Base-by-base conservation (phyloP, 2,329 filamentous ascomycete genomes). In the Sclerotinia trifoliorum region DNA sequence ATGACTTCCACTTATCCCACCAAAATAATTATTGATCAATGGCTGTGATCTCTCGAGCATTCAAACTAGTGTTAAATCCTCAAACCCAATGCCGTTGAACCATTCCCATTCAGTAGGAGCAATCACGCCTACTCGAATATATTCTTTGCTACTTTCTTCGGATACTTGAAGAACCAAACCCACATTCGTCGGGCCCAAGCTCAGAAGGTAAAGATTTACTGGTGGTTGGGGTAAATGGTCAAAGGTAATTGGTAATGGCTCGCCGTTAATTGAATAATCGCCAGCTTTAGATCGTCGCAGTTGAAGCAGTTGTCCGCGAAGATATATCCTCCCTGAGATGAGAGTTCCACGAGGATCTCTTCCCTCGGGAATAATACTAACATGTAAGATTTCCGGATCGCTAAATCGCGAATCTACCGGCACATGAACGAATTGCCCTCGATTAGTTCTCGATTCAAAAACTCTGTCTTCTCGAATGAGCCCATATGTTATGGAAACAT, bases 61-160 rank as follows among this genome's bases (percentile, higher is more conserved):
- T 61, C 19, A 66, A 10, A 66, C 55, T 13, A 66, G 39, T 19
- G 32, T 66, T 39, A 66, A n/a, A 29, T 32, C 29, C n/a, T 62
- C 44, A 15, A 62, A 62, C 19, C 35, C 35, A 6, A 51, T 19
- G 24, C 62, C 29, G 29, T 66, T 21, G n/a, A 66, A 66, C 65
- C 65, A 66, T 52, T 61, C 29, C 65, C 65, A 61, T 52, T 66
- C 55, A 24, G 46, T 66, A 24, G 65, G 65, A 24, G 55, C 65
- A 42, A 66, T 32, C 13, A 58, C 42, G 15, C 65, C 65, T 17
- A 66, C 48, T 49, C 65, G 54, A 19, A 2, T 35, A 26, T 66
- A 66, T 49, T 66, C 65, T 29, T 19, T 61, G 29, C 54, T 58
- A 24, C 32, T 29, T 13, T 61, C 29, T 39, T 61, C 54, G 13